phyloP scores from a whole-genome alignment of 2,329 filamentous ascomycete genomes.

The Penicillium sp. region DNA sequence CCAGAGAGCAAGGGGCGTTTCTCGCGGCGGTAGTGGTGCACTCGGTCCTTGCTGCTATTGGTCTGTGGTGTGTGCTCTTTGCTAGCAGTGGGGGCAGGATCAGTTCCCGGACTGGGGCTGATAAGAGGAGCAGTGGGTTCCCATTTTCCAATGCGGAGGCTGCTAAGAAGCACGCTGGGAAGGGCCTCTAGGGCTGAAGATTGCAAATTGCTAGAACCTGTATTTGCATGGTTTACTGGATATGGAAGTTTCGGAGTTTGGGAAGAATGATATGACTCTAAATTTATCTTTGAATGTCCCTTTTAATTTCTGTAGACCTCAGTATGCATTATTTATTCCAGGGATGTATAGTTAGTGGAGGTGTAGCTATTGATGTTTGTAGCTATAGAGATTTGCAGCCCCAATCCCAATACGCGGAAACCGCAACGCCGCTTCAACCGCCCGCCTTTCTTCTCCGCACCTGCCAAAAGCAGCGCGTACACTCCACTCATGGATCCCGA shows the following conservation, averaged over 20 bases:
- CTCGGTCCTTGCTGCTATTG: conserved; percentile 55
- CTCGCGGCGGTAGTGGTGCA: conserved; percentile 56
- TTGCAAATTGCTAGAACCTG: too few species aligned
- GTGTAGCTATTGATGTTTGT: background rate
- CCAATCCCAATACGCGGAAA: background rate
- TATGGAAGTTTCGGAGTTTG: background rate
- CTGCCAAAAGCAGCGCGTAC: conserved; percentile 29
- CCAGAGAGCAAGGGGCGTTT: conserved; percentile 53
- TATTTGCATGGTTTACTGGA: background rate
- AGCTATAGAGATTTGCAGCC: background rate
- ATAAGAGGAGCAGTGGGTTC: conserved; percentile 62
- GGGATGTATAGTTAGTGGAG: too few species aligned
- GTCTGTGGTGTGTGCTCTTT: conserved; percentile 60
- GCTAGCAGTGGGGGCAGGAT: conserved; percentile 53
- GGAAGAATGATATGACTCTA: background rate
- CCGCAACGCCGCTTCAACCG: conserved; percentile 26
- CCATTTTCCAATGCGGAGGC: conserved; percentile 60
- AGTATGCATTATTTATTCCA: too few species aligned
- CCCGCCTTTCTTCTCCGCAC: conserved; percentile 15
- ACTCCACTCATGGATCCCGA: conserved; percentile 27
- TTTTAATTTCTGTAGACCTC: background rate
- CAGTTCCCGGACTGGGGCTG: conserved; percentile 59
- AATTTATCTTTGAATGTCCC: background rate
- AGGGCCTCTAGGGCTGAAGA: conserved; percentile 9
- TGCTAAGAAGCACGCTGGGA: conserved; percentile 46